These are phyloP conservation scores for Fonsecaea multimorphosa DNA, from an alignment of 2,329 filamentous ascomycete genomes.

Conservation along the genomic window DNA sequence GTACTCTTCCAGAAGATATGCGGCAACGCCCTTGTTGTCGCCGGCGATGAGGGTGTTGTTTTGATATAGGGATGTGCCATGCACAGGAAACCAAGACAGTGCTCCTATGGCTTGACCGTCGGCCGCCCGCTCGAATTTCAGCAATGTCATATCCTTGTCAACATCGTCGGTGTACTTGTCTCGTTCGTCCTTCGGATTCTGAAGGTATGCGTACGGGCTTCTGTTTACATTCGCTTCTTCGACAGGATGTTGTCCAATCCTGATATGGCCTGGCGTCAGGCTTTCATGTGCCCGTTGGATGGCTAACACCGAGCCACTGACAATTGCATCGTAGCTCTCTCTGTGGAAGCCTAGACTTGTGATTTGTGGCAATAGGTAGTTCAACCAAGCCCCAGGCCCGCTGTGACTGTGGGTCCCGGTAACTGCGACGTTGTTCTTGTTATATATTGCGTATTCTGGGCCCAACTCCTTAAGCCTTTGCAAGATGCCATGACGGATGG, in stretches of 20 bases:
- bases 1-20: conserved; percentile 77
- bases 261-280: conserved; percentile 72
- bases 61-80: conserved; percentile 86
- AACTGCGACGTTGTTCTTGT: conserved; percentile 80
- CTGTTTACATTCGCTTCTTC: conserved; percentile 84
- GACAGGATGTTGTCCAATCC: conserved; percentile 72
- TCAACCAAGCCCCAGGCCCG: conserved; percentile 90
- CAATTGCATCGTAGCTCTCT: conserved; percentile 87
- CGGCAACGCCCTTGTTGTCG: conserved; percentile 96
- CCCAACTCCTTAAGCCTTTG: conserved; percentile 74
- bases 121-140: conserved; percentile 75
- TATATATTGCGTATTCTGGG: conserved; percentile 74
- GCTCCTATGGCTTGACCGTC: conserved; percentile 80
- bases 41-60: conserved; percentile 91
- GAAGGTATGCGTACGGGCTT: conserved; percentile 84
- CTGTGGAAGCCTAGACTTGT: conserved; percentile 84
- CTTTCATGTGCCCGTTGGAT: conserved; percentile 80
- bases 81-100: conserved; percentile 88
- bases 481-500: conserved; percentile 83
- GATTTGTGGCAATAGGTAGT: conserved; percentile 91
- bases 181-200: conserved; percentile 80
- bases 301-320: conserved; percentile 81
- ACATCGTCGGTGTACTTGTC: conserved; percentile 67
- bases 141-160: conserved; percentile 79
- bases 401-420: conserved; percentile 94